Percentiles rank a stretch among this genome's conserved stretches.
Conservation (phyloP, 2,329 filamentous ascomycete genomes). For the Ampelomyces quisqualis region DNA sequence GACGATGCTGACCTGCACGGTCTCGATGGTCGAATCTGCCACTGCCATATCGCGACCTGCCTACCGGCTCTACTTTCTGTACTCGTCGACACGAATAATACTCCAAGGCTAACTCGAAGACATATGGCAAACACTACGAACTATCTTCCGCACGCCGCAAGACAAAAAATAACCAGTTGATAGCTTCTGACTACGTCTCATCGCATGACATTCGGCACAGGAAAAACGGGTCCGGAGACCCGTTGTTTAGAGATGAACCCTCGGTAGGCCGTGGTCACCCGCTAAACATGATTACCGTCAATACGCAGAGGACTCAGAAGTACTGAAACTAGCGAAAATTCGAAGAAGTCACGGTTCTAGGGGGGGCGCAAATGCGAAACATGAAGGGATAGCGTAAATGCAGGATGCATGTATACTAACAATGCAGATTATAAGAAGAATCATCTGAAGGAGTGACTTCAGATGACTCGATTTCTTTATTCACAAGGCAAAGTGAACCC, state of each 20-base stretch:
- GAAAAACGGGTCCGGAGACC: slow-evolving; percentile 18
- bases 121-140: slow-evolving; percentile 27
- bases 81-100: slow-evolving; percentile 20
- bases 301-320: no score
- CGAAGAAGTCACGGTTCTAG: no score
- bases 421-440: no score
- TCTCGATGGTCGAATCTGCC: slow-evolving; percentile 30
- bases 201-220: slow-evolving; percentile 1
- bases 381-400: no score
- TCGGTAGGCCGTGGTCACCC: neutral
- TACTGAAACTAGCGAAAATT: no score
- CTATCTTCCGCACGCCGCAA: slow-evolving; percentile 19
- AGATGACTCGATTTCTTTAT: no score
- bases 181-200: neutral
- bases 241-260: slow-evolving; percentile 10
- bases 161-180: slow-evolving; percentile 9
- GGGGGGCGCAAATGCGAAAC: no score
- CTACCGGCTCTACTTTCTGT: slow-evolving; percentile 35
- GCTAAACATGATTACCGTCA: slow-evolving; percentile 12
- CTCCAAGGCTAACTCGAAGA: slow-evolving; percentile 13
- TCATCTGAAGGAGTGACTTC: no score
- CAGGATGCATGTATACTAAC: no score
- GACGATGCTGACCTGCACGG: slow-evolving; percentile 27
- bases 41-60: slow-evolving; percentile 48
- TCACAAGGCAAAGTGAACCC: no score